Base-by-base conservation (phyloP, 495 filamentous ascomycete genomes). In the Trichoderma virens region DNA sequence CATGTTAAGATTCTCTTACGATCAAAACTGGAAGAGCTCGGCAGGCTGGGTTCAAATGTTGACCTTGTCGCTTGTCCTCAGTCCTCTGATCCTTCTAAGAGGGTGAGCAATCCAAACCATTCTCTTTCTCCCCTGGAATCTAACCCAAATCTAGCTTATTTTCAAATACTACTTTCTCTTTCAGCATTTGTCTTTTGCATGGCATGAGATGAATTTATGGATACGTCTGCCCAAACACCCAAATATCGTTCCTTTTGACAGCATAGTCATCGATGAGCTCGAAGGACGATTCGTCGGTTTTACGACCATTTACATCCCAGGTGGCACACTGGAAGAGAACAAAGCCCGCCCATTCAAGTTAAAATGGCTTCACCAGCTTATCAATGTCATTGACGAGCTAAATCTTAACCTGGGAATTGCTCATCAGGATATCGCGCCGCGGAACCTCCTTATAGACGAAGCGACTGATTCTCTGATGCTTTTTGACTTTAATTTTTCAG, bases 401-500 rank as follows among this genome's bases (percentile, higher is more conserved):
- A 76, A 76, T 59, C 67, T 78, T 23, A 68, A 71, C 63, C 28
- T 70, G 8, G 73, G 75, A 35, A 71, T 78, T 41, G 68, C 70
- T 56, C 72, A 76, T 68, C 65, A 74, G 69, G 74, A 78, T 59
- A 72, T 78, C 64, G 67, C 70, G 38, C 64, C 74, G 0, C 69
- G 69, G 28, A 76, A 78, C 61, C 68, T 79, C 7, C 68, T 79
- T 35, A 62, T 78, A 60, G 65, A 74, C 62, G 31, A 64, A 2
- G 51, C 67, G 5, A 77, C 73, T 43, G 59, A 76, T 9, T 66
- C 69, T 5, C 64, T 79, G 18, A 14, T 74, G 66, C 68, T 78
- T 27, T 76, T 77, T 56, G 74, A 80, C 67, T 80, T 80, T 60
- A 65, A 74, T 67, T 67, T 51, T 14, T 71, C 73, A 18, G 68